phyloP scores from a whole-genome alignment of 2,329 filamentous ascomycete species.

The Rutstroemia sp. region DNA sequence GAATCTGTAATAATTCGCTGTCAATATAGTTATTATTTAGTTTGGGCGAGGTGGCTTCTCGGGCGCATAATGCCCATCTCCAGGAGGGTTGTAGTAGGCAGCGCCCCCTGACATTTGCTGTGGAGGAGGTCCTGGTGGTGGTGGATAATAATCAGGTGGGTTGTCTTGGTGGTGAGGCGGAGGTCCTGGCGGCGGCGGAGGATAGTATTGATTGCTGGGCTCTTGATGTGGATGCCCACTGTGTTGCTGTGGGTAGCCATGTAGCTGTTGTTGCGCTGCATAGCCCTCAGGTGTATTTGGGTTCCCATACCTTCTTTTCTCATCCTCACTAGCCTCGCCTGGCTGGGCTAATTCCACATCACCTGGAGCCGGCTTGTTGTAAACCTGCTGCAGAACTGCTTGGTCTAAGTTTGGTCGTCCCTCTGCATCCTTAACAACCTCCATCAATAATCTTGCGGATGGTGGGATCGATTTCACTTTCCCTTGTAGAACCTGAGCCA shows the following conservation, averaged over 20 bases:
- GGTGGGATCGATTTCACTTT: constrained; percentile 14
- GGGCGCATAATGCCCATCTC: constrained; percentile 8
- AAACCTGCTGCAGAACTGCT: constrained; percentile 33
- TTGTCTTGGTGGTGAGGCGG: not conserved
- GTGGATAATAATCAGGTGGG: constrained; percentile 1
- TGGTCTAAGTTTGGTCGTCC: constrained; percentile 62
- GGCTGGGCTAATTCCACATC: constrained; percentile 9
- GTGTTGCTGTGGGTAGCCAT: not conserved
- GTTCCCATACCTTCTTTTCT: constrained; percentile 10
- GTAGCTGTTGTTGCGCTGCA: not conserved
- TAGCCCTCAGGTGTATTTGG: constrained; percentile 6
- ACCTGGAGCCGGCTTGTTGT: constrained; percentile 7
- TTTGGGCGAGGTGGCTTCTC: constrained; percentile 2
- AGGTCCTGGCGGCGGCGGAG: not conserved
- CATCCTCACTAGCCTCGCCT: constrained; percentile 6
- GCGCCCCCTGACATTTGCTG: not conserved
- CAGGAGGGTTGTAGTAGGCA: not conserved
- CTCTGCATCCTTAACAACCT: constrained; percentile 81
- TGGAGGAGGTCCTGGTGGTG: constrained; percentile 1
- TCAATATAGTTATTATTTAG: not conserved
- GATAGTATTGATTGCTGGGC: not conserved
- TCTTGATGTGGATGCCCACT: not conserved
- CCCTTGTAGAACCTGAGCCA: constrained; percentile 46
- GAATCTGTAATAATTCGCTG: not conserved
- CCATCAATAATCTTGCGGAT: constrained; percentile 37